Percentiles rank a stretch among this genome's conserved stretches.
Evolutionary conservation across 2,329 filamentous ascomycete species (phyloP).

Genomic region (Fusarium sacchari): DNA sequence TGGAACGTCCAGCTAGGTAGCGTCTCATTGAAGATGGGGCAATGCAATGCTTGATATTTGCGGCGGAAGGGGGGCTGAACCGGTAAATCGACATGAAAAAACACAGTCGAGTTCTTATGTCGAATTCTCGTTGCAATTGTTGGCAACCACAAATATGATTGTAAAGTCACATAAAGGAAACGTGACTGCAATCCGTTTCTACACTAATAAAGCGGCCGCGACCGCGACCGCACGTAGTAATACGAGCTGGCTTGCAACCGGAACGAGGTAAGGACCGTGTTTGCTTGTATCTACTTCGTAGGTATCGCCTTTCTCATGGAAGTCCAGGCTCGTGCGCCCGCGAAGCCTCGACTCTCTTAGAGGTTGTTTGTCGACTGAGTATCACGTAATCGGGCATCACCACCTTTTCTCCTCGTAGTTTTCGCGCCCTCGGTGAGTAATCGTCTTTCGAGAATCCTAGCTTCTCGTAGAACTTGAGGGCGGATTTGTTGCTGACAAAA

Average conservation of each 20-base stretch:
- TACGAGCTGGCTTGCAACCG: neutral
- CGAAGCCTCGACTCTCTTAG: constrained; percentile 9
- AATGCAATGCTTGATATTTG: neutral
- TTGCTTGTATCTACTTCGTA: neutral
- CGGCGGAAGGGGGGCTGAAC: neutral
- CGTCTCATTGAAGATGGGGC: neutral
- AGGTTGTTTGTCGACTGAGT: constrained; percentile 59
- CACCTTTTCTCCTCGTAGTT: constrained; percentile 63
- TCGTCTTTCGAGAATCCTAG: constrained; percentile 67
- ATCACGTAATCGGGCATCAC: constrained; percentile 69
- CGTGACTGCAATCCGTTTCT: neutral
- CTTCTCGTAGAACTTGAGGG: constrained; percentile 68
- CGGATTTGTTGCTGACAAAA: constrained; percentile 69
- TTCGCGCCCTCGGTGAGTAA: constrained; percentile 63
- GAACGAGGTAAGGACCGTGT: neutral
- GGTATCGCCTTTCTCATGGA: neutral
- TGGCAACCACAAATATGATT: neutral
- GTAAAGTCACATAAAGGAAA: neutral
- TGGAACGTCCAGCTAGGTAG: neutral
- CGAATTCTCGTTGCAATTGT: neutral
- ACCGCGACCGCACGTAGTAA: neutral
- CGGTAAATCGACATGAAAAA: neutral
- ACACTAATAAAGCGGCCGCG: neutral
- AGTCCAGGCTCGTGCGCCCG: constrained; percentile 20
- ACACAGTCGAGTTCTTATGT: neutral